Base-by-base conservation (phyloP, 2,329 filamentous ascomycete species). In the Pseudogymnoascus sp. region DNA sequence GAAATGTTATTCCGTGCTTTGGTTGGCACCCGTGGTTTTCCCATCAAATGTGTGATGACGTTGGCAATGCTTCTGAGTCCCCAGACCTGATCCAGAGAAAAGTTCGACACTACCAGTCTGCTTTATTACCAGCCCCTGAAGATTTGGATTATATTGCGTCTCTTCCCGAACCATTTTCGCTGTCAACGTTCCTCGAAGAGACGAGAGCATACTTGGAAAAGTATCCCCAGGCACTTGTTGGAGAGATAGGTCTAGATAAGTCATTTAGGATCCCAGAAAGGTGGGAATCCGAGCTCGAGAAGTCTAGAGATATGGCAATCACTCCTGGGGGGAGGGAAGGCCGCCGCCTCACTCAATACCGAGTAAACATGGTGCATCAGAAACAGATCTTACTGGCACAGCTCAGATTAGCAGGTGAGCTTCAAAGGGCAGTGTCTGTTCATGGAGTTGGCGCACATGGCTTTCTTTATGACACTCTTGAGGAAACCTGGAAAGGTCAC, bases 11-110 rank as follows among this genome's bases (percentile, higher is more conserved):
- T 3, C 88, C 90, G 0, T 85, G 86, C n/a, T 93, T 92, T 74
- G 90, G 90, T 19, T 92, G 90, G 89, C 90, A 94, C 72, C 90
- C 90, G 0, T 94, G 90, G 90, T 93, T 92, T 73, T 88, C 89
- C 1, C 80, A 93, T 72, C 86, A 90, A 66, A 80, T 94, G 69
- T 91, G 86, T 70, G 82, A 87, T 69, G 85, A 90, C 72, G 49
- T 55, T 33, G 29, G 49, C 2, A 55, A 55, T 33, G 16, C 29
- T 55, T 73, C 71, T 19, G 71, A 71, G 39, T 64, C 61, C 64
- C 67, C 69, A 7, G 75, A 61, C n/a, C 3, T 37, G 16, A 23
- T 61, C 10, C 62, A 68, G 31, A 70, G 71, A 65, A 81, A 68
- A 81, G 81, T 76, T 64, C 68, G 66, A 64, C 89, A 93, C 73